Evolutionary conservation across 164 flowering plant species (phyloP), one percentile per base, ranked within the genome.

Genomic region (Vitis labrusca): DNA sequence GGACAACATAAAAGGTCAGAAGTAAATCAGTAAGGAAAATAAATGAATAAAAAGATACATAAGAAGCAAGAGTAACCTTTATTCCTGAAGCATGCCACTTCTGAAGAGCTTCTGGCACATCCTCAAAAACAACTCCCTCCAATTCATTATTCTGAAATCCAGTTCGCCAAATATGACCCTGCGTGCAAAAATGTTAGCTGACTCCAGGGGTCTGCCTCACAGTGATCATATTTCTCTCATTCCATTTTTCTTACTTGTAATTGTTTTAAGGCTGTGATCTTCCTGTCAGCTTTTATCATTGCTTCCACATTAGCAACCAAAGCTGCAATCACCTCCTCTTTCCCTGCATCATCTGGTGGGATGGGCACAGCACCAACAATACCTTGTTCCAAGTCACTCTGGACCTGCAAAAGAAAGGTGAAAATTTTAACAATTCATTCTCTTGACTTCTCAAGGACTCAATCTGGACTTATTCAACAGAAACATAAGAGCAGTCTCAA

Each of bases 111-210:
- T 82, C 85, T 17, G 96, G 97, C 15, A 95, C 98, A 79, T 95
- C 99, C 61, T 89, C 97, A 78, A 77, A 95, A 69, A 95, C 91
- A 49, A 83, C 86, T 61, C 86, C 93, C 72, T 89, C 75, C 76
- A 95, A 53, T 81, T 93, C 97, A 65, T 85, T 86, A 29, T 69
- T 86, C 82, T 83, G 80, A 72, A 80, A 95, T 50, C 99, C 99
- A 62, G 99, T 93, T 73, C 86, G 76, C 99, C 99, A 95, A 77
- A 95, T 88, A 76, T 91, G 99, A 73, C 99, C 98, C 99, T 95
- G 83, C 72, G 74, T 60, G 30, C n/a, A 48, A 53, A 61, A 27
- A 60, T 9, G 44, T 69, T 49, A 76, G 64, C 14, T 13, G 49
- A 23, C 67, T 16, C 47, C 32, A 14, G 16, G 44, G 30, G 14